phyloP scores from a whole-genome alignment of 2,329 filamentous ascomycete genomes.

The Coleophoma eucalyptorum region DNA sequence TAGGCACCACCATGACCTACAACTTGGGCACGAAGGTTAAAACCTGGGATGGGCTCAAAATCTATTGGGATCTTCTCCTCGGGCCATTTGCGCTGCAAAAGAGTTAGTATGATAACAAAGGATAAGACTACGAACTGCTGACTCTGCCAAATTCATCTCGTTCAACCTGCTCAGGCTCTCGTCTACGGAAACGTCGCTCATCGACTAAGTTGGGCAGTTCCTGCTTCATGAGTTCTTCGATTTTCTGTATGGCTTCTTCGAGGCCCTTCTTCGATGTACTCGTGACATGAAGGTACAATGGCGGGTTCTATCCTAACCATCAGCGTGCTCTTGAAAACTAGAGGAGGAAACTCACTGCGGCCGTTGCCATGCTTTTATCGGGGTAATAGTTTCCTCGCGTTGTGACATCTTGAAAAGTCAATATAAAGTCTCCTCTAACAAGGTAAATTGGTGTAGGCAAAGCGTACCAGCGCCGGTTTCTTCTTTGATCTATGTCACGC shows the following conservation, averaged over 20 bases:
- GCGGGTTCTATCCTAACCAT: conserved; percentile 66
- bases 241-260: conserved; percentile 80
- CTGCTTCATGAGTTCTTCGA: conserved; percentile 93
- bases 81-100: conserved; percentile 87
- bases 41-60: conserved; percentile 87
- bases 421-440: conserved; percentile 41
- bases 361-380: conserved; percentile 95
- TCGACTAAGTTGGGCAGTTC: conserved; percentile 94
- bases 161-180: conserved; percentile 77
- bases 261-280: conserved; percentile 90
- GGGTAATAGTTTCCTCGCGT: conserved; percentile 95
- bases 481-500: conserved; percentile 98
- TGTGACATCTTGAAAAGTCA: conserved; percentile 87
- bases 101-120: conserved; percentile 11
- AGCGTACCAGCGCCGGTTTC: conserved; percentile 99
- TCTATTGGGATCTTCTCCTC: conserved; percentile 91
- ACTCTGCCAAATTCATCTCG: conserved; percentile 88
- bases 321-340: conserved; percentile 5
- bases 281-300: conserved; percentile 91
- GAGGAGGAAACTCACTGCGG: conserved; percentile 61
- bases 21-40: conserved; percentile 94
- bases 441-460: conserved; percentile 38
- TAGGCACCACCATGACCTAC: conserved; percentile 93
- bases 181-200: conserved; percentile 83
- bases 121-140: conserved; percentile 29